Percentiles rank a stretch among this genome's conserved stretches.
phyloP scores from a whole-genome alignment of 805 yeast species.

The Babjeviella inositovora region DNA sequence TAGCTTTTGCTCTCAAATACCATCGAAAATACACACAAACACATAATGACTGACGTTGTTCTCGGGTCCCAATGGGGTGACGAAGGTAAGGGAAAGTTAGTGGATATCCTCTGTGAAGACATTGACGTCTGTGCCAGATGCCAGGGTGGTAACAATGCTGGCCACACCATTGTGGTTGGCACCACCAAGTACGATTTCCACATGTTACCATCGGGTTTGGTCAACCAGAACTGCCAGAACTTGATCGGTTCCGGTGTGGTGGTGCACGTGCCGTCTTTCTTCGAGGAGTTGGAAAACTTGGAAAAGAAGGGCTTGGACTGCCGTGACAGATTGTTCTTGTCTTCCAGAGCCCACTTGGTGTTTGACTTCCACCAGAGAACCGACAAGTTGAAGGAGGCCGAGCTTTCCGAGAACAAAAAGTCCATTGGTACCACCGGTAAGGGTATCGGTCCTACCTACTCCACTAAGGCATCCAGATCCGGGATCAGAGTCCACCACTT shows the following conservation, averaged over 20 bases:
- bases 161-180: slow-evolving; percentile 93
- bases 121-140: slow-evolving; percentile 96
- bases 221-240: slow-evolving; percentile 82
- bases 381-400: slow-evolving; percentile 89
- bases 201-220: slow-evolving; percentile 97
- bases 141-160: slow-evolving; percentile 98
- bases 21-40: slow-evolving; percentile 1
- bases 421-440: slow-evolving; percentile 96
- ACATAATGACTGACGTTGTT: slow-evolving; percentile 71
- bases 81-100: slow-evolving; percentile 98
- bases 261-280: slow-evolving; percentile 85
- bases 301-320: slow-evolving; percentile 72
- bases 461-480: slow-evolving; percentile 92
- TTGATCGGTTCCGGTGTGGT: slow-evolving; percentile 95
- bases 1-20: no score
- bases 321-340: slow-evolving; percentile 64
- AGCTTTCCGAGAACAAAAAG: slow-evolving; percentile 64
- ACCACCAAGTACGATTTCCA: slow-evolving; percentile 91
- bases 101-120: slow-evolving; percentile 85
- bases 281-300: slow-evolving; percentile 68
- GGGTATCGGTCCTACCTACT: slow-evolving; percentile 97
- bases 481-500: slow-evolving; percentile 95
- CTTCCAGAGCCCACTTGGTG: slow-evolving; percentile 91
- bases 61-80: slow-evolving; percentile 99
- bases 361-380: slow-evolving; percentile 97